Evolutionary conservation across 2,329 filamentous ascomycete genomes (phyloP).

Genomic region (Kalmusia sp.): DNA sequence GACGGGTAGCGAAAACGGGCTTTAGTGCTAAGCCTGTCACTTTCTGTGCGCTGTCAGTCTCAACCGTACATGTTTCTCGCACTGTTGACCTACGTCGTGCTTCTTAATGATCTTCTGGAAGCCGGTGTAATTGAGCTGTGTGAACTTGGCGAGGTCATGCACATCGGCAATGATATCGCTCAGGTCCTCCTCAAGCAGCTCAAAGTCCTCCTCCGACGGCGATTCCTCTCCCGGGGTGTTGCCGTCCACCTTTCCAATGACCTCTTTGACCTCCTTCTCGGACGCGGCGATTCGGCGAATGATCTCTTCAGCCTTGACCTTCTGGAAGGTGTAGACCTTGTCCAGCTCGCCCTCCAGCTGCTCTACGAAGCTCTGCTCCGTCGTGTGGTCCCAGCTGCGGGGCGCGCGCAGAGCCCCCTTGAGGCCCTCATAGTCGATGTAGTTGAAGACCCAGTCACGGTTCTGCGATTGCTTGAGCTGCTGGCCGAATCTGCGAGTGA

Average conservation of each 20-base stretch:
- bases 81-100: slow-evolving; percentile 78
- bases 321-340: slow-evolving; percentile 97
- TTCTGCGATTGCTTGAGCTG: slow-evolving; percentile 95
- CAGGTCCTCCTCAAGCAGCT: slow-evolving; percentile 90
- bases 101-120: slow-evolving; percentile 99
- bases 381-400: slow-evolving; percentile 84
- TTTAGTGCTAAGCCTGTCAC: slow-evolving; percentile 90
- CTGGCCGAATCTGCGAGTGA: slow-evolving; percentile 77
- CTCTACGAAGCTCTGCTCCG: slow-evolving; percentile 87
- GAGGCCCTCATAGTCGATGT: slow-evolving; percentile 95
- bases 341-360: slow-evolving; percentile 91
- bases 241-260: slow-evolving; percentile 74
- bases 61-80: slow-evolving; percentile 13
- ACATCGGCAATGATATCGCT: slow-evolving; percentile 99
- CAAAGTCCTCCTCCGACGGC: slow-evolving; percentile 89
- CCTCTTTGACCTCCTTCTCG: slow-evolving; percentile 88
- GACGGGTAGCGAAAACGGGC: slow-evolving; percentile 91
- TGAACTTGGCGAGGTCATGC: slow-evolving; percentile 97
- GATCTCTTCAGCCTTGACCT: slow-evolving; percentile 96
- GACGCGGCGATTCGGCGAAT: slow-evolving; percentile 85
- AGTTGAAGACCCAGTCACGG: slow-evolving; percentile 97
- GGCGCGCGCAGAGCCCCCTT: slow-evolving; percentile 84
- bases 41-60: slow-evolving; percentile 67
- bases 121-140: slow-evolving; percentile 96
- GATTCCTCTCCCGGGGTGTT: slow-evolving; percentile 34